Evolutionary conservation across 352 stramenopile genomes (phyloP).

Genomic region (Phytophthora aleatoria): DNA sequence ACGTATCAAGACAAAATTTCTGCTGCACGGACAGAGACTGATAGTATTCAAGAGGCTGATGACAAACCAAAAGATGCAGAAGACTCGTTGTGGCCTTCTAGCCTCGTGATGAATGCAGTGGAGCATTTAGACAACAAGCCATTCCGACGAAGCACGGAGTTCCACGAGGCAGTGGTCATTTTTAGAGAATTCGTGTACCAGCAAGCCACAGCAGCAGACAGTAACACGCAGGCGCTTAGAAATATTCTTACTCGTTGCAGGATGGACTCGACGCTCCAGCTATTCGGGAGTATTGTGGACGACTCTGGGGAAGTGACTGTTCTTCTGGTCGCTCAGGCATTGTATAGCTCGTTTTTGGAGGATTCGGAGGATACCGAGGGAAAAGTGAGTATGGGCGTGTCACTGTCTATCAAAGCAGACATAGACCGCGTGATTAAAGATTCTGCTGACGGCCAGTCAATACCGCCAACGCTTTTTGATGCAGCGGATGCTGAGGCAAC

Average conservation of each 20-base stretch:
- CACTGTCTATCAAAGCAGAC: conserved; percentile 34
- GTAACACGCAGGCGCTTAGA: conserved; percentile 7
- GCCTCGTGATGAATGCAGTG: background rate
- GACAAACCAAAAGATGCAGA: background rate
- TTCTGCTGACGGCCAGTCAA: conserved; percentile 4
- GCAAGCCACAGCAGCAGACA: background rate
- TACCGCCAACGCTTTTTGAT: conserved; percentile 54
- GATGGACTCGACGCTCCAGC: conserved; percentile 16
- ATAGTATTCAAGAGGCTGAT: background rate
- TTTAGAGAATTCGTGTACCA: conserved; percentile 42
- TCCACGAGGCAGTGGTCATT: conserved; percentile 61
- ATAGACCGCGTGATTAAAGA: conserved; percentile 30
- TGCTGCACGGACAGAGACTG: background rate
- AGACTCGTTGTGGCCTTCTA: background rate
- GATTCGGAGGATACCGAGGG: background rate
- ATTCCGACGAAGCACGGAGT: conserved; percentile 43
- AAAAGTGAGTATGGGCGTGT: conserved; percentile 20
- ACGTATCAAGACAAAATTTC: background rate
- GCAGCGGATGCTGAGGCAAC: conserved; percentile 59
- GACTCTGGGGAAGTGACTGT: background rate
- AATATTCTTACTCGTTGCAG: conserved; percentile 29
- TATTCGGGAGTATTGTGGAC: conserved; percentile 9
- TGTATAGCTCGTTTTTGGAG: conserved; percentile 31
- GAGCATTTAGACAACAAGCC: conserved; percentile 16
- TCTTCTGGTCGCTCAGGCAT: conserved; percentile 17